Evolutionary conservation across 1,284 basidiomycete genomes (phyloP).

Genomic region (Cerioporus squamosus): DNA sequence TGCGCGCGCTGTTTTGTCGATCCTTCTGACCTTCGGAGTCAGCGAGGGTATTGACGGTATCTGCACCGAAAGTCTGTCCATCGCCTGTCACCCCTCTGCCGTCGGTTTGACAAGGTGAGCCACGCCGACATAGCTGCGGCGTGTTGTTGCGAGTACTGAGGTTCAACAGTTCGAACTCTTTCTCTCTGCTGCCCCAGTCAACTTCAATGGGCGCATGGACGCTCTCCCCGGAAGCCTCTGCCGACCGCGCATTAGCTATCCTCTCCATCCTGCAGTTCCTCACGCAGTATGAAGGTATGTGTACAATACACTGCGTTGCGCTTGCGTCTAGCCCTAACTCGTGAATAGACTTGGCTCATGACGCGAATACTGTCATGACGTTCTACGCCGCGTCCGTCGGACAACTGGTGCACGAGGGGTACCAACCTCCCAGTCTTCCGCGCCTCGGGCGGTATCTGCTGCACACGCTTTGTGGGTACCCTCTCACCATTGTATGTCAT

Average conservation of each 20-base stretch:
- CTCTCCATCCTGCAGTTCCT: constrained; percentile 72
- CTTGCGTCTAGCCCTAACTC: not conserved
- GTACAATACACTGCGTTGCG: not conserved
- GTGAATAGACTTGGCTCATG: constrained; percentile 61
- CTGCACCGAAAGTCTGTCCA: constrained; percentile 53
- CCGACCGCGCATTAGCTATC: constrained; percentile 70
- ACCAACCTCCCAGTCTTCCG: constrained; percentile 70
- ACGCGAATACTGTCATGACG: constrained; percentile 71
- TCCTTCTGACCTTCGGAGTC: constrained; percentile 47
- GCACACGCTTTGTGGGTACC: constrained; percentile 63
- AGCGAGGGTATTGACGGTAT: constrained; percentile 67
- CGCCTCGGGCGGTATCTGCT: constrained; percentile 80
- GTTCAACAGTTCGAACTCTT: constrained; percentile 38
- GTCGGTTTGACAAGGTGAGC: constrained; percentile 59
- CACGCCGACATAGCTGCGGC: not conserved
- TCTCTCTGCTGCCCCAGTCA: constrained; percentile 47
- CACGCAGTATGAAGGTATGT: constrained; percentile 69
- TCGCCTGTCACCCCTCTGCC: constrained; percentile 33
- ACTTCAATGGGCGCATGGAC: constrained; percentile 60
- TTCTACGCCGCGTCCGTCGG: constrained; percentile 79
- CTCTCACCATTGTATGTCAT: not conserved
- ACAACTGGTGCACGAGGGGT: constrained; percentile 58
- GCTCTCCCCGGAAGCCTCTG: constrained; percentile 71
- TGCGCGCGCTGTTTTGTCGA: constrained; percentile 39
- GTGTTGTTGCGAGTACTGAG: not conserved